phyloP scores from a whole-genome alignment of 345 rosid species.

The Alliaria petiolata region DNA sequence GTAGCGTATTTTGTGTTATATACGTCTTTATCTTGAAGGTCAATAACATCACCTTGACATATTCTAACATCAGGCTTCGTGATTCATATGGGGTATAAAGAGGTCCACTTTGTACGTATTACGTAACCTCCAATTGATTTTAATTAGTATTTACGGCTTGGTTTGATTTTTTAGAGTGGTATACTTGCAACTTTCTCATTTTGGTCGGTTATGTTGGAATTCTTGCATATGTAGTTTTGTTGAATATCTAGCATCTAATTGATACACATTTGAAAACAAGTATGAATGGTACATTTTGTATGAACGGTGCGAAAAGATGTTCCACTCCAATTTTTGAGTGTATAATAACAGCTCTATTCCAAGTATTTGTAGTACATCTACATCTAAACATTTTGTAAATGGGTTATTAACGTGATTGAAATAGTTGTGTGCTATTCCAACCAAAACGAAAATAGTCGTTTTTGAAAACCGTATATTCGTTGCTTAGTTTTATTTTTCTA shows the following conservation, averaged over 20 bases:
- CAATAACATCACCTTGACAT: constrained; percentile 25
- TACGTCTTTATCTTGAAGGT: constrained; percentile 12
- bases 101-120: constrained; percentile 31
- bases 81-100: background rate
- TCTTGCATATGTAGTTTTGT: constrained; percentile 13
- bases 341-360: too few relatives aligned
- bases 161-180: constrained; percentile 9
- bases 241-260: constrained; percentile 9
- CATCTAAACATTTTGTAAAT: too few relatives aligned
- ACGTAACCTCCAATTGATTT: constrained; percentile 2
- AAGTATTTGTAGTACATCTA: too few relatives aligned
- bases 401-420: background rate
- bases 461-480: background rate
- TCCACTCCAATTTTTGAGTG: too few relatives aligned
- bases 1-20: background rate
- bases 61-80: constrained; percentile 8
- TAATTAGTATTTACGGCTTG: constrained; percentile 23
- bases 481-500: background rate
- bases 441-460: background rate
- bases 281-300: background rate
- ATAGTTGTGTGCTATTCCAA: background rate
- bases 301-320: too few relatives aligned
- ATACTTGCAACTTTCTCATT: constrained; percentile 10
- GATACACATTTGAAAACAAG: background rate
- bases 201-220: constrained; percentile 17